phyloP scores from a whole-genome alignment of 2,329 filamentous ascomycete species.

The Verticillium nonalfalfae region DNA sequence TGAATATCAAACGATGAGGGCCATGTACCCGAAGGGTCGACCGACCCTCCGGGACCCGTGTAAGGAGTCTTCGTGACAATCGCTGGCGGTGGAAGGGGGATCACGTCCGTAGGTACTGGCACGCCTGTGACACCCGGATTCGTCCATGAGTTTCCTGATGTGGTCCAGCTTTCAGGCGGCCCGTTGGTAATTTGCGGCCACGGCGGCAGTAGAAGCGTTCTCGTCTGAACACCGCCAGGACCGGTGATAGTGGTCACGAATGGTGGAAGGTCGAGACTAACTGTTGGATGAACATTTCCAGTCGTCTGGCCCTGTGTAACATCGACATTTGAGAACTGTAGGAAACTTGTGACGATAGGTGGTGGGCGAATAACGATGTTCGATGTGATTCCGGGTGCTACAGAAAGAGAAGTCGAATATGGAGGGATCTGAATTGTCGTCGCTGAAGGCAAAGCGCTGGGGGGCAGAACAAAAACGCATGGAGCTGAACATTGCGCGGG shows the following conservation, averaged over 20 bases:
- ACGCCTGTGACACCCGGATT: too few species aligned
- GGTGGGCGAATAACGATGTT: background rate
- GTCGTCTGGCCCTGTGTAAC: background rate
- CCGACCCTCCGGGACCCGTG: background rate
- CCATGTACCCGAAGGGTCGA: background rate
- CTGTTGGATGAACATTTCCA: background rate
- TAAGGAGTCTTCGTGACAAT: background rate
- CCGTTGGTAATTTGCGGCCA: background rate
- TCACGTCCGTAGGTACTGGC: background rate
- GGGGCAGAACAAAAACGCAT: background rate
- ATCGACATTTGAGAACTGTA: background rate
- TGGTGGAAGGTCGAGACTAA: background rate
- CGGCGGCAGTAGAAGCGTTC: background rate
- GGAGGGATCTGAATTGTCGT: background rate
- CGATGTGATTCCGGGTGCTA: background rate
- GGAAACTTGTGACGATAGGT: background rate
- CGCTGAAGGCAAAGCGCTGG: background rate
- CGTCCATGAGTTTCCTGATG: background rate
- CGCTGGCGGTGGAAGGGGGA: background rate
- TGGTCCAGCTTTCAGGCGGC: background rate
- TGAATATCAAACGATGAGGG: background rate
- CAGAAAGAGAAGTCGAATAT: background rate
- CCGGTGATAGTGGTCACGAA: background rate
- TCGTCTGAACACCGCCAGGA: background rate
- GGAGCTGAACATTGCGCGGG: background rate